Conservation (phyloP, 306 rosid species). For the Hippophae rhamnoides region DNA sequence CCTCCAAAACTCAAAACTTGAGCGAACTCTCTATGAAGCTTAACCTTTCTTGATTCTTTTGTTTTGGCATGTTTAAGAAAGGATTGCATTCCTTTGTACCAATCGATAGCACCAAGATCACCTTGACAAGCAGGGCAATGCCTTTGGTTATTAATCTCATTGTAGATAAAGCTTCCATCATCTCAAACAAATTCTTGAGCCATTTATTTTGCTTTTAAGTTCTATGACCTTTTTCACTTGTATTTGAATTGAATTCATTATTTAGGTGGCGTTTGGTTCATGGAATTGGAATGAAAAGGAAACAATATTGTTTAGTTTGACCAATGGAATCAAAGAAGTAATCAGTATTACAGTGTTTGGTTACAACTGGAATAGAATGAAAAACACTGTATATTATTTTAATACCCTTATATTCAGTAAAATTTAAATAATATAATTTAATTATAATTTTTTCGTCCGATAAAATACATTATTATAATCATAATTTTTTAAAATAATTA, state of each 20-base stretch:
- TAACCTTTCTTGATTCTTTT: slow-evolving; percentile 29
- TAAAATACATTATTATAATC: no score
- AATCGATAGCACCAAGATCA: slow-evolving; percentile 43
- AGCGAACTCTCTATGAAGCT: slow-evolving; percentile 37
- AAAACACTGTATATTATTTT: no score
- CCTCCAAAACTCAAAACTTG: slow-evolving; percentile 41
- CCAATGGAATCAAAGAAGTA: no score
- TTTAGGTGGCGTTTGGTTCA: no score
- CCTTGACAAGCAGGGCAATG: slow-evolving; percentile 53
- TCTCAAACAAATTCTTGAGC: slow-evolving; percentile 32
- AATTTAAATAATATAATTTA: no score
- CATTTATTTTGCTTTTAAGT: slow-evolving; percentile 32
- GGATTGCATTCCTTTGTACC: slow-evolving; percentile 50
- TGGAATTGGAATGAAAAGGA: no score
- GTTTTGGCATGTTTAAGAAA: slow-evolving; percentile 40
- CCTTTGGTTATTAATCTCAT: slow-evolving; percentile 32
- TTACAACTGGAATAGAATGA: no score
- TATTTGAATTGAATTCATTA: slow-evolving; percentile 29
- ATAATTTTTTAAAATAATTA: no score
- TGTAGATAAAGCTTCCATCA: slow-evolving; percentile 10
- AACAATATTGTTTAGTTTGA: no score
- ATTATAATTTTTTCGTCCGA: no score
- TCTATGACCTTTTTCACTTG: slow-evolving; percentile 27
- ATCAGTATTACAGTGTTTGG: no score
- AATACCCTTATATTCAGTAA: no score